A percentile compares a stretch with the other conserved stretches of the same genome.
Conservation (phyloP, 106 monocot species). For the Dendrobium catenatum region DNA sequence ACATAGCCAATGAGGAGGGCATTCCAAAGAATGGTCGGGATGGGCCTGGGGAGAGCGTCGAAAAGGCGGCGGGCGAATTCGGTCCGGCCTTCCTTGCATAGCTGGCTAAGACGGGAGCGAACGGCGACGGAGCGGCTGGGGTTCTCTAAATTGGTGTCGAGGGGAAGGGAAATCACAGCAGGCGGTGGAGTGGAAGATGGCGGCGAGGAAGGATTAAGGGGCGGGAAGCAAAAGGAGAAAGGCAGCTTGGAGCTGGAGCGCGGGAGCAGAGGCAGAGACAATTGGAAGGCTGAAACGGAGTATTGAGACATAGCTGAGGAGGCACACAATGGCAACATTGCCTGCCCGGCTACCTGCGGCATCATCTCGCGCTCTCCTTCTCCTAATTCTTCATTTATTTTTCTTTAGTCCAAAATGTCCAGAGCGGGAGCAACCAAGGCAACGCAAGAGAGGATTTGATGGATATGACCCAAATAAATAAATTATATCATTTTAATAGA, state of each 20-base stretch:
- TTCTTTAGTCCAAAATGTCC: too few species aligned
- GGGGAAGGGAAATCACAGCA: background rate
- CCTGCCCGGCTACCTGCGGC: too few species aligned
- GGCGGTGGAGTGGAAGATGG: background rate
- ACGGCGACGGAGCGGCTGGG: slow-evolving; percentile 6
- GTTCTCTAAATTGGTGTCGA: background rate
- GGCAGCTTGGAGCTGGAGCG: background rate
- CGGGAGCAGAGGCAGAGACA: background rate
- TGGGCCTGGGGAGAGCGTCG: slow-evolving; percentile 46
- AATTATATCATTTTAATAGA: too few species aligned
- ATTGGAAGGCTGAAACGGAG: background rate
- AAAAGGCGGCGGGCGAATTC: slow-evolving; percentile 65
- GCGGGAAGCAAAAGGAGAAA: background rate
- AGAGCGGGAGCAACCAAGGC: too few species aligned
- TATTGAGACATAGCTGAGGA: background rate
- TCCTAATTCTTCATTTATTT: too few species aligned
- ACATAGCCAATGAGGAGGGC: slow-evolving; percentile 85
- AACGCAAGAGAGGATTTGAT: too few species aligned
- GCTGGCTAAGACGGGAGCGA: slow-evolving; percentile 37
- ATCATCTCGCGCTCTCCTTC: too few species aligned
- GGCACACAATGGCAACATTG: background rate
- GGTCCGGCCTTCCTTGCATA: slow-evolving; percentile 52
- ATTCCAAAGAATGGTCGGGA: slow-evolving; percentile 69
- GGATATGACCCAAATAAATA: too few species aligned
- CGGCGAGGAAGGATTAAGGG: background rate